phyloP scores from a whole-genome alignment of 2,329 filamentous ascomycete species.

The Sporothrix phasma region DNA sequence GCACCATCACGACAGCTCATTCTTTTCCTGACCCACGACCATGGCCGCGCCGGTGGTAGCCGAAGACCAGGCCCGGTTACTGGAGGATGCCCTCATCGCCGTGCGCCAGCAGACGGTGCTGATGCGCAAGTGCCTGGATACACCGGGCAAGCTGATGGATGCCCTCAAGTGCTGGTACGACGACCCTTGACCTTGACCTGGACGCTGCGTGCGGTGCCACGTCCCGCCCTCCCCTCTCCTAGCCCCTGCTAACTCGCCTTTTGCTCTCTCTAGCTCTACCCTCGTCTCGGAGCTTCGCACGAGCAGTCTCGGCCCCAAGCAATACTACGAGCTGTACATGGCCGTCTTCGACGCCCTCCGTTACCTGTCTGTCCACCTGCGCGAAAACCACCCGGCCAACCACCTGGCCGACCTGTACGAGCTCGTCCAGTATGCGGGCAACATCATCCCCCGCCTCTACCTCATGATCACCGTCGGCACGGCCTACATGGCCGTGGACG shows the following conservation, averaged over 20 bases:
- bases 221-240: slow-evolving; percentile 8
- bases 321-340: slow-evolving; percentile 99
- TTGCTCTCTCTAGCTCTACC: slow-evolving; percentile 62
- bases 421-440: slow-evolving; percentile 89
- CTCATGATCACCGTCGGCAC: slow-evolving; percentile 99
- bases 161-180: slow-evolving; percentile 96
- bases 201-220: too few relatives aligned
- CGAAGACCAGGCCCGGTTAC: slow-evolving; percentile 80
- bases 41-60: slow-evolving; percentile 45
- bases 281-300: slow-evolving; percentile 97
- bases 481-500: slow-evolving; percentile 96
- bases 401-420: slow-evolving; percentile 97
- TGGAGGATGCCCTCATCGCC: slow-evolving; percentile 92
- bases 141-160: slow-evolving; percentile 98
- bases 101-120: slow-evolving; percentile 94
- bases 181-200: background rate
- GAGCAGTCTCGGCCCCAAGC: slow-evolving; percentile 93
- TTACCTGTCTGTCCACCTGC: slow-evolving; percentile 90
- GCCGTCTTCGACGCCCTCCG: slow-evolving; percentile 95
- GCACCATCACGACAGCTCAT: background rate
- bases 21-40: background rate
- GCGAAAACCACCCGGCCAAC: slow-evolving; percentile 94
- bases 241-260: background rate
- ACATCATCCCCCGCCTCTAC: slow-evolving; percentile 91
- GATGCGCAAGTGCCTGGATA: slow-evolving; percentile 97